A percentile compares a stretch with the other conserved stretches of the same genome.
Evolutionary conservation across 2,329 filamentous ascomycete genomes (phyloP).

Genomic region (Colletotrichum tanaceti): DNA sequence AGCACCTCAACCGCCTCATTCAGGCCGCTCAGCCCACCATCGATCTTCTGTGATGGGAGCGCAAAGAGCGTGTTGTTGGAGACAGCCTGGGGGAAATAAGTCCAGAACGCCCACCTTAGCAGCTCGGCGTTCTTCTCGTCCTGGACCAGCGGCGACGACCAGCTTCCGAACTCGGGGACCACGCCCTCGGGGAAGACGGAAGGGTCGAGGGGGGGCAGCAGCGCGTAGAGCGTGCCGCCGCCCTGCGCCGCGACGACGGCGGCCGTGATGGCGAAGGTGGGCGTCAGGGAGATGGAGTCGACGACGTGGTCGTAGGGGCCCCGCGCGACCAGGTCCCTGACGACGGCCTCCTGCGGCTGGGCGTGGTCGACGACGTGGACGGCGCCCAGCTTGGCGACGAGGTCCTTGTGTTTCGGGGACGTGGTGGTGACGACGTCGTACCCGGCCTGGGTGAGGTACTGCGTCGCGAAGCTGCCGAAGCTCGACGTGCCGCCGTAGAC

Average conservation of each 20-base stretch:
- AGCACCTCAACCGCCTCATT: conserved; percentile 27
- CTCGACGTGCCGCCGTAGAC: conserved; percentile 62
- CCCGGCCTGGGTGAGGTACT: conserved; percentile 57
- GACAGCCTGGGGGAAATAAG: conserved; percentile 22
- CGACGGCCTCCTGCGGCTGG: conserved; percentile 38
- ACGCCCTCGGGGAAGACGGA: conserved; percentile 19
- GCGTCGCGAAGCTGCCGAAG: conserved; percentile 59
- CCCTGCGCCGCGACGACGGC: conserved; percentile 31
- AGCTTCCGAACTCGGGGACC: not conserved
- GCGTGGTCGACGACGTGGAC: conserved; percentile 58
- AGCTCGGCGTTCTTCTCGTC: conserved; percentile 18
- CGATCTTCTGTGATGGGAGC: conserved; percentile 10
- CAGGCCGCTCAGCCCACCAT: conserved; percentile 12
- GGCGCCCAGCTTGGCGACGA: conserved; percentile 58
- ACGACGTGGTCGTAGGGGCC: conserved; percentile 47
- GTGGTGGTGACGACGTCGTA: conserved; percentile 58
- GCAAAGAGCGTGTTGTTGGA: not conserved
- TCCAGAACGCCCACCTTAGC: conserved; percentile 18
- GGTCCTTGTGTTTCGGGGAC: conserved; percentile 55
- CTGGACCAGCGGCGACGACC: not conserved
- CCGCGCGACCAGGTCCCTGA: conserved; percentile 42
- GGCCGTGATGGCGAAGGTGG: conserved; percentile 42
- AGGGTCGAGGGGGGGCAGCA: conserved; percentile 14
- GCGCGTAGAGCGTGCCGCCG: conserved; percentile 18
- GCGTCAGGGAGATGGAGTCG: conserved; percentile 46